These are phyloP conservation scores for Paraconiothyrium sp. DNA, from an alignment of 2,329 filamentous ascomycete species.

Conservation along the genomic window DNA sequence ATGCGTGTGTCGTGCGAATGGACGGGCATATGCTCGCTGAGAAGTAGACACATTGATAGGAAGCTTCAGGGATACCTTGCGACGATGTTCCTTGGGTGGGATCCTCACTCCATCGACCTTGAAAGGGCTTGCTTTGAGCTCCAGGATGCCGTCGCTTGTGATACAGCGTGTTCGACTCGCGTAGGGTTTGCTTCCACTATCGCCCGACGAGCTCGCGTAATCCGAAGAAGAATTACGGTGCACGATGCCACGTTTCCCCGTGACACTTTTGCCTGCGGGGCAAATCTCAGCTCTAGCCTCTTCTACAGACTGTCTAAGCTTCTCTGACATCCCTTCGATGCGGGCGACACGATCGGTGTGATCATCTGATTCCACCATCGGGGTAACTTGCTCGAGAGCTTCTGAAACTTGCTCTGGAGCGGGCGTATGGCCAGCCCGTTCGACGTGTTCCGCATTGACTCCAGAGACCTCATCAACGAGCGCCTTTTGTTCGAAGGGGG, in stretches of 20 bases:
- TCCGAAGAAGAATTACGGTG: background rate
- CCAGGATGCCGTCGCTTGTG: slow-evolving; percentile 10
- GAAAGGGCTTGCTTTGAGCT: slow-evolving; percentile 6
- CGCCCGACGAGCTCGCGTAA: background rate
- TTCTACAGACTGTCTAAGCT: background rate
- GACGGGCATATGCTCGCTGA: background rate
- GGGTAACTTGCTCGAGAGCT: background rate
- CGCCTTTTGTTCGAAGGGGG: background rate
- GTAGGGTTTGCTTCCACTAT: background rate
- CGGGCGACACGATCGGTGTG: background rate
- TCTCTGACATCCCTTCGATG: background rate
- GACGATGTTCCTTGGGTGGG: slow-evolving; percentile 1
- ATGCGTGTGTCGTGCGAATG: background rate
- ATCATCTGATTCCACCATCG: too few species aligned
- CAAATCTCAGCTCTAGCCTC: background rate
- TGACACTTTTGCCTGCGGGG: too few species aligned
- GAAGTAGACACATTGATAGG: slow-evolving; percentile 9
- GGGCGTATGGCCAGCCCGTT: background rate
- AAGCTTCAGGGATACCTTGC: slow-evolving; percentile 15
- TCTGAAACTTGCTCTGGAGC: background rate
- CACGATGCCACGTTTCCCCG: background rate
- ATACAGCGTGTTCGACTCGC: background rate
- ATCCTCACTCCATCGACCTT: background rate
- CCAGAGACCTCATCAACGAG: background rate
- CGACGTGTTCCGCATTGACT: background rate